Evolutionary conservation across 176 grass and related monocot genomes (phyloP).

Genomic region (Olyra latifolia): DNA sequence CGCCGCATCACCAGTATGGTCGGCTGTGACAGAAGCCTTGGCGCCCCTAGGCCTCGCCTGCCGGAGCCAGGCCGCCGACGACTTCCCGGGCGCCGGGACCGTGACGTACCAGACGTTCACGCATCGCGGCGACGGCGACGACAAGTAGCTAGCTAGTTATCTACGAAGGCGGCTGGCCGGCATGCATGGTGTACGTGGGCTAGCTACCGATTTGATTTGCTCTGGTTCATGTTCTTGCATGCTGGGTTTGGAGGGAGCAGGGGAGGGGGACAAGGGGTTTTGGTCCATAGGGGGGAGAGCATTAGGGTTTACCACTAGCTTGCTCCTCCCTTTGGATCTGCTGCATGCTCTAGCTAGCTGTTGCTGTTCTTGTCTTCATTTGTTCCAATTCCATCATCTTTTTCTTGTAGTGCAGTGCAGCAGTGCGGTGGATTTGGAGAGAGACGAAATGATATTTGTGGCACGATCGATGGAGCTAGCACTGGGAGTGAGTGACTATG

Average conservation of each 20-base stretch:
- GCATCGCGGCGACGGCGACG: background rate
- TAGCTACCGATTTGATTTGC: background rate
- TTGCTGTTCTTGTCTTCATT: background rate
- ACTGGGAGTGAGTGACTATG: background rate
- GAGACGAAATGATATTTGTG: background rate
- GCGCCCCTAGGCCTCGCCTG: conserved; percentile 36
- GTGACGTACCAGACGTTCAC: conserved; percentile 50
- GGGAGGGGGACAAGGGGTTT: background rate
- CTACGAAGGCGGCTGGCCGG: no score
- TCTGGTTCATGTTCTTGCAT: background rate
- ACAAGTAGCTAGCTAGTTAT: background rate
- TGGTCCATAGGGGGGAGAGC: background rate
- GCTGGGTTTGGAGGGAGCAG: background rate
- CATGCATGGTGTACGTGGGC: background rate
- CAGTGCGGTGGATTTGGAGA: background rate
- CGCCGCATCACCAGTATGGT: background rate
- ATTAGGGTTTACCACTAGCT: background rate
- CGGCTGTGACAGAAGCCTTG: conserved; percentile 29
- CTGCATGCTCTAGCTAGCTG: background rate
- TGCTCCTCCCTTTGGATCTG: background rate
- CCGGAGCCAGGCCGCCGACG: conserved; percentile 18
- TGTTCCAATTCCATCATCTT: background rate
- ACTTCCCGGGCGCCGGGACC: conserved; percentile 24
- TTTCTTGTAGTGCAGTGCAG: background rate
- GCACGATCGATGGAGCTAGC: background rate